Evolutionary conservation across 2,329 filamentous ascomycete species (phyloP), one percentile per base, ranked within the genome.

Genomic region (Fusarium scirpi): DNA sequence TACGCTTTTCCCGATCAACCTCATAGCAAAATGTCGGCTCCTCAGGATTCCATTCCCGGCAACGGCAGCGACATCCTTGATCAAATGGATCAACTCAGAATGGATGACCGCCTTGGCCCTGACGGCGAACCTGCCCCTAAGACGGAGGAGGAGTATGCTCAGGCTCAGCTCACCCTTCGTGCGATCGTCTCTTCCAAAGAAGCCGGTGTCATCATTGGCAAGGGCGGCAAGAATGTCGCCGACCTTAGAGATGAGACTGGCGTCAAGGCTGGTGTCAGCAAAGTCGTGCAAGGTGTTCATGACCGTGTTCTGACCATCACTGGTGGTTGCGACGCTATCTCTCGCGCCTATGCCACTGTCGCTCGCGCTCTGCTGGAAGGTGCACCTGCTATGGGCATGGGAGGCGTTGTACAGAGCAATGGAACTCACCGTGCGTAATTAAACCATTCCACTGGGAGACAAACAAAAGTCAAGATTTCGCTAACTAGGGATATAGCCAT

Each of bases 151-250:
- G 96, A 99, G 82, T 99, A 99, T 79, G 94, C 94, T 54, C 90
- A 94, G 80, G 90, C 94, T 55, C 93, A 97, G 82, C 87, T 99
- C 77, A 99, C 96, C 67, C 89, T 99, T 70, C 93, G 96, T 80
- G 96, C 96, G 76, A 98, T 99, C 80, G 96, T 99, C 74, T 98
- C 96, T 34, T 98, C 96, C 81, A 98, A 98, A 85, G 96, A 99
- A 84, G 96, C 96, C 65, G 96, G 96, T 78, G 94, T 99, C 77
- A 98, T 99, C 82, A 99, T 99, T 81, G 96, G 96, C 82, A 99
- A 99, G 85, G 94, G 92, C 62, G 96, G 96, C 79, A 97, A 98
- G 87, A 98, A 99, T 78, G 96, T 99, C 58, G 96, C 96, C 49
- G 95, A 98, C 78, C 88, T 99, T 69, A 92, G 96, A 79, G 95